phyloP scores from a whole-genome alignment of 192 early-diverging fungal species.

The Piromyces sp. region DNA sequence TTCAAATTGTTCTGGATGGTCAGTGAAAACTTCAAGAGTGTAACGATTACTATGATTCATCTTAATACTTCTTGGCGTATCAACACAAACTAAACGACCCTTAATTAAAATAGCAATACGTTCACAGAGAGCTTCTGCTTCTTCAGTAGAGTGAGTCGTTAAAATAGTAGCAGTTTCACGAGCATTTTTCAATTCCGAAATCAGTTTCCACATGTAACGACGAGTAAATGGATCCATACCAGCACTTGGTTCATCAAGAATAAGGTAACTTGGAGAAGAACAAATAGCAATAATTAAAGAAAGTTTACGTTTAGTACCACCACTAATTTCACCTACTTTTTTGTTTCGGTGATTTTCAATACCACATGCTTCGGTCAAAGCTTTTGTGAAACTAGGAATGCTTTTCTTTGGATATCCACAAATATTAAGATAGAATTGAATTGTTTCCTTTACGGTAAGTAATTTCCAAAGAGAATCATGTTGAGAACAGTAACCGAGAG shows the following conservation, averaged over 20 bases:
- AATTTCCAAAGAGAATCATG: background rate
- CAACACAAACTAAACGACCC: background rate
- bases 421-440: no score
- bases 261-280: no score
- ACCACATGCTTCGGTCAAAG: background rate
- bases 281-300: background rate
- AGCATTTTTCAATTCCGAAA: no score
- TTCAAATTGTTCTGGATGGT: background rate
- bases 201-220: no score
- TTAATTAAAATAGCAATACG: background rate
- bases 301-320: background rate
- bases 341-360: background rate
- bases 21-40: background rate
- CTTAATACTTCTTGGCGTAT: background rate
- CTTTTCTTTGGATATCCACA: no score
- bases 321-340: background rate
- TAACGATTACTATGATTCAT: background rate
- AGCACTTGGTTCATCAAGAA: no score
- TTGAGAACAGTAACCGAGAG: background rate
- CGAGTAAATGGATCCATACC: no score
- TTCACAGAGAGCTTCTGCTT: no score
- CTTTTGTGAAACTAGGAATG: background rate
- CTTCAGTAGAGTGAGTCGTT: no score
- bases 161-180: no score
- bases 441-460: no score